Base-by-base conservation (phyloP, 768 basidiomycete species). In the Chiua virens region DNA sequence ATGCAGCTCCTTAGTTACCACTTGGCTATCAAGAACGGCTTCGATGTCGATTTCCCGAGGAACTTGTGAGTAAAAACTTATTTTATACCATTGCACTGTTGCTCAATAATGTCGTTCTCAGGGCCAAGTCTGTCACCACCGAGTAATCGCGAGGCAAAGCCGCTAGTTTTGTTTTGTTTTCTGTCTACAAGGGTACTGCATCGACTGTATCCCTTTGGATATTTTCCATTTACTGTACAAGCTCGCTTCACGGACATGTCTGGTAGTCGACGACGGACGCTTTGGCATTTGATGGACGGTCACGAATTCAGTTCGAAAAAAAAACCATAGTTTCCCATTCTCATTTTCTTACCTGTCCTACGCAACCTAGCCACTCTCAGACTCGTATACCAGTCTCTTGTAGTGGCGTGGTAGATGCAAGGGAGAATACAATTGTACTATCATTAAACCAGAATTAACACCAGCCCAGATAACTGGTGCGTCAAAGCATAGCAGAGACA, bases 31-130 rank as follows among this genome's bases (percentile, higher is more conserved):
- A 88, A 81, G 77, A 93, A 93, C 67, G 97, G 95, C 28, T 94
- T 91, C 58, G 96, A 98, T 67, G 96, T 98, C 59, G 96, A 99
- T 70, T 97, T 97, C 86, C 96, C 96, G 38, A 80, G 96, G 65
- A 98, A 98, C 78, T 75, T 98, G 87, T 91, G 65, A 62, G 89
- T 80, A 30, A 18, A 14, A 41, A 23, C 9, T 47, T 46, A 27
- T 27, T 27, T 27, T n/a, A n/a, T n/a, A n/a, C n/a, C n/a, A n/a
- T n/a, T n/a, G 15, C 27, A 50, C n/a, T 50, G 18, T 47, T 40
- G 23, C 18, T 56, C 17, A n/a, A 48, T 34, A 63, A 42, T 18
- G 36, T 54, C 43, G 42, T 15, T 55, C 4, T 58, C 22, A 87
- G 86, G 74, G 86, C 86, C 50, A 88, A 88, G 66, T 88, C 86